phyloP scores from a whole-genome alignment of 345 rosid species.

The Eutrema yunnanense region DNA sequence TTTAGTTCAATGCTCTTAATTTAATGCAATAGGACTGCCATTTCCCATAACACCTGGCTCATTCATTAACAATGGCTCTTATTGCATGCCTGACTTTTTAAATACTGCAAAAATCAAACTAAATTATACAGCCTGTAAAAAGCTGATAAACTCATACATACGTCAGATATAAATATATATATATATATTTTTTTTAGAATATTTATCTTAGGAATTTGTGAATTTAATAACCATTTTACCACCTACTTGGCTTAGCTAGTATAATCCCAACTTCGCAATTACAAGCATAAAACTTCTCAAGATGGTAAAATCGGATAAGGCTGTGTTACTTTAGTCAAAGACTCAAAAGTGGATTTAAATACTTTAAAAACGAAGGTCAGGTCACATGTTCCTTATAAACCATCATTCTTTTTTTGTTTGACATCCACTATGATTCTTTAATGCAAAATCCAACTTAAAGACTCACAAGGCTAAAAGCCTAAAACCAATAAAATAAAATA shows the following conservation, averaged over 20 bases:
- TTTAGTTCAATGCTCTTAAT: neutral
- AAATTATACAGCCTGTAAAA: constrained; percentile 1
- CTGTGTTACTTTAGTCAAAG: neutral
- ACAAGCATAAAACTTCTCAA: neutral
- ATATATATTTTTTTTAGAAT: neutral
- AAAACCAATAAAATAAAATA: too few relatives aligned
- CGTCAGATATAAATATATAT: neutral
- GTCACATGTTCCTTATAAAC: neutral
- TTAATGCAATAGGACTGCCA: constrained; percentile 9
- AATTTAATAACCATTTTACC: neutral
- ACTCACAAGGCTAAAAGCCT: too few relatives aligned
- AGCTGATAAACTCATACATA: neutral
- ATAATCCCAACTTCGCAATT: neutral
- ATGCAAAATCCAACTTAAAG: neutral
- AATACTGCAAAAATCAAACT: neutral
- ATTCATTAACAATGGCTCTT: constrained; percentile 7
- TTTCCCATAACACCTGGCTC: constrained; percentile 4
- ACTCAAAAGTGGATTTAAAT: neutral
- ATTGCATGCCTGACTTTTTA: constrained; percentile 1
- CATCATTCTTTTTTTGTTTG: neutral
- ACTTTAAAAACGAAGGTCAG: neutral
- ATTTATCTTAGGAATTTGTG: neutral
- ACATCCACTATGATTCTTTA: neutral
- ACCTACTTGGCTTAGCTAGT: neutral
- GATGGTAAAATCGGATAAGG: neutral